Percentiles rank a stretch among this genome's conserved stretches.
Evolutionary conservation across 805 yeast genomes (phyloP).

Genomic region (Blastobotrys robertii): DNA sequence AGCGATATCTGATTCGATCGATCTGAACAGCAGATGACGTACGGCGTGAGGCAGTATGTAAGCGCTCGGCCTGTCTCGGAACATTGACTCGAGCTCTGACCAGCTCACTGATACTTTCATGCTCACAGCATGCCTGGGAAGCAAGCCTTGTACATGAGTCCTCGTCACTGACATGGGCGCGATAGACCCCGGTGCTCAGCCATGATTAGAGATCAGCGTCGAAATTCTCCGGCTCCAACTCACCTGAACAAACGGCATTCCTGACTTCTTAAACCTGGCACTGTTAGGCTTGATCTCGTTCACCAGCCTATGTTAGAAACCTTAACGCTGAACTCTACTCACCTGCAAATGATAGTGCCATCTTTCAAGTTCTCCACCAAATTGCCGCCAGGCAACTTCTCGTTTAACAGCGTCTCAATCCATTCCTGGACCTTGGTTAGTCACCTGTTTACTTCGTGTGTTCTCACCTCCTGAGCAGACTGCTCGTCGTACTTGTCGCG

Average conservation of each 20-base stretch:
- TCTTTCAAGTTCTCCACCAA: conserved; percentile 49
- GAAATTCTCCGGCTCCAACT: too few species aligned
- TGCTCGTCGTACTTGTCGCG: conserved; percentile 14
- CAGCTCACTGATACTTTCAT: too few species aligned
- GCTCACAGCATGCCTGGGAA: too few species aligned
- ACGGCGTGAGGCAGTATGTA: too few species aligned
- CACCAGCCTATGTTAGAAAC: conserved; percentile 22
- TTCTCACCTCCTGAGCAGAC: conserved; percentile 12
- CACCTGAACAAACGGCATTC: conserved; percentile 54
- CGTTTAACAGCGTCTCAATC: conserved; percentile 36
- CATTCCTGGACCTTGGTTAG: conserved; percentile 33
- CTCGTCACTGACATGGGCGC: too few species aligned
- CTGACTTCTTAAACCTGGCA: conserved; percentile 45
- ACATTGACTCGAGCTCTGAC: too few species aligned
- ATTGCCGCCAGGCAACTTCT: conserved; percentile 31
- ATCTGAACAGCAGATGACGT: too few species aligned
- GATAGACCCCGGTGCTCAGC: too few species aligned
- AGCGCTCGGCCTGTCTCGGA: too few species aligned
- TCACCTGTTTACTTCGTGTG: neutral
- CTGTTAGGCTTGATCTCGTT: conserved; percentile 31
- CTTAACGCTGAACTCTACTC: conserved; percentile 10
- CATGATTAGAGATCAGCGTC: too few species aligned
- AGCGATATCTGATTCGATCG: neutral
- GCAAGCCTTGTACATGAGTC: too few species aligned
- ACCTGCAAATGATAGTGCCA: conserved; percentile 46